Conservation (phyloP, 2,329 filamentous ascomycete genomes). For the Lomentospora prolificans region DNA sequence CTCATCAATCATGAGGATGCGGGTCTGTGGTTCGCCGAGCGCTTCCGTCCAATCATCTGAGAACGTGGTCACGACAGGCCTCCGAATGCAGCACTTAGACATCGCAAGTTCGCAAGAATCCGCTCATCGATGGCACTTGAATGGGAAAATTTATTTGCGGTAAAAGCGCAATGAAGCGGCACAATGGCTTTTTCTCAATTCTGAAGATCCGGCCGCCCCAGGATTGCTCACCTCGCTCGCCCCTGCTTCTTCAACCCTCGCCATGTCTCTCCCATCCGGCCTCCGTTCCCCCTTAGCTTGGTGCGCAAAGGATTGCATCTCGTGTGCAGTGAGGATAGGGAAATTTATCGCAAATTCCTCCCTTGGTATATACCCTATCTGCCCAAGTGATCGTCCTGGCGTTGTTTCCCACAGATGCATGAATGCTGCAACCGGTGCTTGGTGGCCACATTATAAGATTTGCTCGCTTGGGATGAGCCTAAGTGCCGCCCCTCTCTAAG, state of each 20-base stretch:
- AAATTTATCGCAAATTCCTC: neutral
- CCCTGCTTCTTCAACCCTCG: neutral
- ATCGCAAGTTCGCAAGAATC: neutral
- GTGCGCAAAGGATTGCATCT: neutral
- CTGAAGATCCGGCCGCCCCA: neutral
- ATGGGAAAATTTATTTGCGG: neutral
- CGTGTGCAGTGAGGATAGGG: neutral
- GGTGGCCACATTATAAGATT: neutral
- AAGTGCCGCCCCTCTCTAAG: neutral
- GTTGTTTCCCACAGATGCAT: neutral
- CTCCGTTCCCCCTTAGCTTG: neutral
- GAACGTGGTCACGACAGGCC: conserved; percentile 5
- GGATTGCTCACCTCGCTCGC: neutral
- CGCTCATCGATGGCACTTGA: neutral
- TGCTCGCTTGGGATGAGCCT: neutral
- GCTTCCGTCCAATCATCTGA: conserved; percentile 8
- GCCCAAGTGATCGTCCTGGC: neutral
- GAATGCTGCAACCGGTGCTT: neutral
- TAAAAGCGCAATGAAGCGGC: neutral
- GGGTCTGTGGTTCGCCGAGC: conserved; percentile 1
- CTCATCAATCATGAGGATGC: neutral
- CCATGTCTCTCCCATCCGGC: neutral
- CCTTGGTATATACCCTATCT: neutral
- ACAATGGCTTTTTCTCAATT: neutral
- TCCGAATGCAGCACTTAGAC: neutral